Conservation (phyloP, 106 monocot genomes). For the Allium sativum region DNA sequence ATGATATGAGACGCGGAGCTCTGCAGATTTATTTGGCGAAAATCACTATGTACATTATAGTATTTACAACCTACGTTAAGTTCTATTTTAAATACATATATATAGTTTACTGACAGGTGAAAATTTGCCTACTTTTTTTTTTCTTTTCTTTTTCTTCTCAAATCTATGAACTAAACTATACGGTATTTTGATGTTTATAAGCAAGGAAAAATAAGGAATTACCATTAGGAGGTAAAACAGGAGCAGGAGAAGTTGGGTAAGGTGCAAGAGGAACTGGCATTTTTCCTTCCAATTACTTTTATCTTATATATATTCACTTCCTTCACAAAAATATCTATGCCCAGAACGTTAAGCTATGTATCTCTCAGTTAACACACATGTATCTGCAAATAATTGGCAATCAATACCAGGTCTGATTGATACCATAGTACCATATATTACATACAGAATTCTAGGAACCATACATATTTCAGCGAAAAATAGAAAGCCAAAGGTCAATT, state of each 20-base stretch:
- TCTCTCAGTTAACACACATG: too few relatives aligned
- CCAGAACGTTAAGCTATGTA: too few relatives aligned
- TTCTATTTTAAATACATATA: neutral
- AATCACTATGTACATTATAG: too few relatives aligned
- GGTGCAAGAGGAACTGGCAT: constrained; percentile 15
- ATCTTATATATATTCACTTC: too few relatives aligned
- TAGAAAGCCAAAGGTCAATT: too few relatives aligned
- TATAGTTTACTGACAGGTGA: neutral
- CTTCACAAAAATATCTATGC: too few relatives aligned
- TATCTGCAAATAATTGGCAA: too few relatives aligned
- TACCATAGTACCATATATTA: too few relatives aligned
- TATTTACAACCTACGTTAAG: neutral
- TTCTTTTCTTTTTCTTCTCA: neutral
- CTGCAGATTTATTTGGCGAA: neutral
- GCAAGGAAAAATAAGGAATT: neutral
- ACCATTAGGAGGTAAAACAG: constrained; percentile 7
- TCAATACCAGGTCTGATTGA: too few relatives aligned
- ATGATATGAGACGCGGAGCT: neutral
- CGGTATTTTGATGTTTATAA: neutral
- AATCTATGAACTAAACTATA: neutral
- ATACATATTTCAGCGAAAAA: too few relatives aligned
- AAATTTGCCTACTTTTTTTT: neutral
- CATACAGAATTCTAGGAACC: too few relatives aligned
- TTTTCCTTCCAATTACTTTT: neutral
- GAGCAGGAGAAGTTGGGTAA: constrained; percentile 7